These are phyloP conservation scores for Laburnicola sp. DNA, from an alignment of 2,329 filamentous ascomycete species.

Conservation along the genomic window DNA sequence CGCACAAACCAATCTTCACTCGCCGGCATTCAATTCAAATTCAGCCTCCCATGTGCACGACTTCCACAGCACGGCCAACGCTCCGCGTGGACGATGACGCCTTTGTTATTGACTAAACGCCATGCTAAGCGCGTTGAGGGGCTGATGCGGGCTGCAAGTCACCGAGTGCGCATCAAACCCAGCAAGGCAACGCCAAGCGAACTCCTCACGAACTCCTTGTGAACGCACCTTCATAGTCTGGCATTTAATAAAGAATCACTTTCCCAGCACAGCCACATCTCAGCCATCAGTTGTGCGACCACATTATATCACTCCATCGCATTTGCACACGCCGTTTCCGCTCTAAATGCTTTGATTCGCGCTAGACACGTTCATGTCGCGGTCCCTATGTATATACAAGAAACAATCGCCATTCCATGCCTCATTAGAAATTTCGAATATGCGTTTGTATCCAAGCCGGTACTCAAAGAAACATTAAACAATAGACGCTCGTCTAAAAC, in stretches of 20 bases:
- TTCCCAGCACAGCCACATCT: background rate
- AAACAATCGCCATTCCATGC: no score
- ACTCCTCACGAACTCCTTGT: no score
- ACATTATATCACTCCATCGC: slow-evolving; percentile 6
- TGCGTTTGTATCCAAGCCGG: background rate
- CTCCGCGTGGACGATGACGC: background rate
- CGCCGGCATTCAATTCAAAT: background rate
- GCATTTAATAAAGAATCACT: no score
- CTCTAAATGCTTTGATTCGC: background rate
- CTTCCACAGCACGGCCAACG: background rate
- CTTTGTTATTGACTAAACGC: slow-evolving; percentile 8
- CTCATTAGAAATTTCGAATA: slow-evolving; percentile 7
- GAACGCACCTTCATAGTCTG: background rate
- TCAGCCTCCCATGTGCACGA: no score
- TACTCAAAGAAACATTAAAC: slow-evolving; percentile 7
- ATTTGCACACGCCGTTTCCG: background rate
- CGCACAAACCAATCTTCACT: no score
- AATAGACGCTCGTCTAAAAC: slow-evolving; percentile 21
- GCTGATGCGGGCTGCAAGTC: background rate
- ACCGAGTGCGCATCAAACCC: slow-evolving; percentile 3
- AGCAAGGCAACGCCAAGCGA: background rate
- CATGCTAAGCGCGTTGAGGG: slow-evolving; percentile 3
- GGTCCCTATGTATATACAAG: background rate
- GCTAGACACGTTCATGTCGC: background rate
- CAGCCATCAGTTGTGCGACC: no score